Base-by-base conservation (phyloP, 345 rosid genomes). In the Populus euphratica region DNA sequence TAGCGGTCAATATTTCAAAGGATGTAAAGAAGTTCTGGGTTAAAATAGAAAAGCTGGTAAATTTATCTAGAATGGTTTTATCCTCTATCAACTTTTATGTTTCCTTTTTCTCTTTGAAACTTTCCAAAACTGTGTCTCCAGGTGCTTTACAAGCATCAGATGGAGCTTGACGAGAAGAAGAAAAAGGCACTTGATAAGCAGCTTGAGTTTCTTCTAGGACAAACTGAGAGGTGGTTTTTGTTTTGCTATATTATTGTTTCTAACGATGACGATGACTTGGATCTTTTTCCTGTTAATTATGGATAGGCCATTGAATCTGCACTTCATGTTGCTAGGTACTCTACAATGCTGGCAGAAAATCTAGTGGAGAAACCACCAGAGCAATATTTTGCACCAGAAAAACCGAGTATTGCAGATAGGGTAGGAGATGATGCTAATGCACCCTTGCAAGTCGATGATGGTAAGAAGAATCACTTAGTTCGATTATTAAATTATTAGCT, bases 261-360 rank as follows among this genome's bases (percentile, higher is more conserved):
- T 25, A 65, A 65, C 69, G 56, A 36, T 50, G 38, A 31, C 41
- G 56, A 36, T 50, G 38, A 49, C 44, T 12, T n/a, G 20, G 72
- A 16, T 49, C 68, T 69, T 69, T 49, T 14, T 68, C 31, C 39
- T 27, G 17, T 65, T 61, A 9, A 71, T 79, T 2, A 67, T 43
- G 66, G 27, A 63, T 73, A n/a, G 18, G 41, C 63, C 68, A 74
- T 70, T 76, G 68, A 73, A 35, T 72, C 14, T 66, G 23, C 73
- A 35, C 66, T 70, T 68, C 36, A 1, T 64, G 39, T n/a, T 63
- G 81, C 79, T 73, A 96, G 99, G 89, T 96, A 96, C 89, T 96
- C 99, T 72, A 94, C 98, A 59, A 96, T 96, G 99, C 86, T 96
- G 75, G 99, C 99, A 36, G 99, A 96, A 90, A 96, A 96, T 85